Evolutionary conservation across 306 rosid species (phyloP), one percentile per base, ranked within the genome.

Genomic region (Mimosa bimucronata): DNA sequence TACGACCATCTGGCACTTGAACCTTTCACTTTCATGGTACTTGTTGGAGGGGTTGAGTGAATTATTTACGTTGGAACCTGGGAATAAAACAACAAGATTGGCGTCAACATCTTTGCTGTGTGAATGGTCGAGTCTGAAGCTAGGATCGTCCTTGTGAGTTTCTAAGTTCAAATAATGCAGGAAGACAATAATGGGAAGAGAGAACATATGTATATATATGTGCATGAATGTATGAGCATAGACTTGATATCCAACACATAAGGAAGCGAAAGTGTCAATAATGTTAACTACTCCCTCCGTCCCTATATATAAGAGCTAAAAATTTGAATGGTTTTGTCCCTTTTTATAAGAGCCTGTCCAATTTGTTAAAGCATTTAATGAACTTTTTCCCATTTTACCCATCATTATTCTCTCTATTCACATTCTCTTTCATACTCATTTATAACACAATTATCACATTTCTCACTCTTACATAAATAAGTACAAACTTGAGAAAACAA

Each of bases 71-170:
- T 76, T 79, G 91, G 82, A 88, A 81, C 74, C 81, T 66, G 21
- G 46, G 55, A 65, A 86, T 79, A 84, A 85, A 83, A 73, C 79
- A 77, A 77, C 85, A 90, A 70, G 42, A 37, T 58, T 60, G n/a
- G 77, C 65, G 90, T 88, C 91, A 79, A 79, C 90, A 79, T 88
- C 94, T 79, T 86, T 85, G 82, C 78, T 70, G 38, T 41, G 66
- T 55, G 61, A 71, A 52, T 18, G 62, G 80, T 34, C 76, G 72
- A 81, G 57, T 70, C 68, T 45, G 58, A 72, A 41, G 52, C 10
- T 48, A 4, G 7, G 55, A 48, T 48, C 66, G 46, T 53, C 45
- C 44, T 42, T 31, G 26, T 48, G 13, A 23, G 8, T 75, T 77
- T 61, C 86, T 14, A 84, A 77, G 60, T 86, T 87, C 87, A 87